Percentiles rank a stretch among this genome's conserved stretches.
phyloP scores from a whole-genome alignment of 495 filamentous ascomycete species.

The Penicillium psychrofluorescens region DNA sequence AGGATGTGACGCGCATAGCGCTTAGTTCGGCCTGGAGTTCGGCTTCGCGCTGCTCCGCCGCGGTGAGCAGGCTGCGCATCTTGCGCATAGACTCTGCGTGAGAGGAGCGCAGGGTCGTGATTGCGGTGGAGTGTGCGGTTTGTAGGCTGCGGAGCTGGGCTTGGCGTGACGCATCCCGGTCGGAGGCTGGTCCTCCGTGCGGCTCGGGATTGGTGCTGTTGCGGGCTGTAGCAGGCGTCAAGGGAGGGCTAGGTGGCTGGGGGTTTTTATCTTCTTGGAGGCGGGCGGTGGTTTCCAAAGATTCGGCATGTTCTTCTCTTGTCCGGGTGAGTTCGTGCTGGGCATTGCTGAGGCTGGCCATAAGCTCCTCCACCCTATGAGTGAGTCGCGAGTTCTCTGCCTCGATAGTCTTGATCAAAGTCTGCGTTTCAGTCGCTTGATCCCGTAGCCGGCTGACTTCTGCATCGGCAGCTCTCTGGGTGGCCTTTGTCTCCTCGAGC shows the following conservation, averaged over 20 bases:
- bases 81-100: slow-evolving; percentile 37
- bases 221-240: slow-evolving; percentile 14
- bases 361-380: slow-evolving; percentile 25
- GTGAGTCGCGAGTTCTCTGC: slow-evolving; percentile 38
- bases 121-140: slow-evolving; percentile 28
- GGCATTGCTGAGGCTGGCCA: slow-evolving; percentile 24
- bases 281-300: slow-evolving; percentile 69
- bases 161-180: slow-evolving; percentile 28
- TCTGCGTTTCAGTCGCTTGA: slow-evolving; percentile 34
- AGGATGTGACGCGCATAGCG: slow-evolving; percentile 15
- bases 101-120: slow-evolving; percentile 33
- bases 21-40: slow-evolving; percentile 31
- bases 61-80: slow-evolving; percentile 30
- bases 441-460: slow-evolving; percentile 28
- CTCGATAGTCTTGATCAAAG: slow-evolving; percentile 38
- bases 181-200: slow-evolving; percentile 2
- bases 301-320: slow-evolving; percentile 28
- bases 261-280: slow-evolving; percentile 72
- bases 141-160: slow-evolving; percentile 32
- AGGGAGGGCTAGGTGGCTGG: slow-evolving; percentile 24
- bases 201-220: slow-evolving; percentile 2
- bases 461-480: slow-evolving; percentile 24
- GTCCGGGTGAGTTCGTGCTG: slow-evolving; percentile 26
- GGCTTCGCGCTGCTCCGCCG: slow-evolving; percentile 37
- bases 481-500: slow-evolving; percentile 14